Evolutionary conservation across 148 eudicot genomes (phyloP).

Genomic region (Diospyros kaki): DNA sequence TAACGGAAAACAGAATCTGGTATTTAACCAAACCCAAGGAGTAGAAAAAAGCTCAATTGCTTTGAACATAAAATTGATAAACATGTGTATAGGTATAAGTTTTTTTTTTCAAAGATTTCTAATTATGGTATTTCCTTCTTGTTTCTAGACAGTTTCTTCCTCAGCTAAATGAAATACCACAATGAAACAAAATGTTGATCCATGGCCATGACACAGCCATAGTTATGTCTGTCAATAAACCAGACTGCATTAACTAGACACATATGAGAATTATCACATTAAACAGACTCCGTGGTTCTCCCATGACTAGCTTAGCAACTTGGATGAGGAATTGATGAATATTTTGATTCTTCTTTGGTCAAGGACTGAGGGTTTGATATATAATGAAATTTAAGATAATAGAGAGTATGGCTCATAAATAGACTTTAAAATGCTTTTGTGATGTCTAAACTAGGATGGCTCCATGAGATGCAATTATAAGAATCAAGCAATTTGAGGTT

Average conservation of each 20-base stretch:
- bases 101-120: too few species aligned
- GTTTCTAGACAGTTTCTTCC: too few species aligned
- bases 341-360: too few species aligned
- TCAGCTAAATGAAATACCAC: too few species aligned
- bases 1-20: too few species aligned
- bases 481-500: not conserved
- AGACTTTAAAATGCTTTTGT: not conserved
- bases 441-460: not conserved
- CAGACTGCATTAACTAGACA: not conserved
- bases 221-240: not conserved
- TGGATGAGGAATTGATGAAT: not conserved
- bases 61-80: too few species aligned
- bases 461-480: not conserved
- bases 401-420: not conserved
- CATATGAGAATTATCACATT: not conserved
- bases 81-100: too few species aligned
- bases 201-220: not conserved
- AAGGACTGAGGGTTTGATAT: not conserved
- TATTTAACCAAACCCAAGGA: too few species aligned
- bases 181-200: too few species aligned
- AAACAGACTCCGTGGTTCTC: not conserved
- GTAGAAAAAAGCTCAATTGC: too few species aligned
- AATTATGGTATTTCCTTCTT: too few species aligned
- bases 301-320: not conserved
- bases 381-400: not conserved